Evolutionary conservation across 176 grass and related monocot genomes (phyloP), one percentile per base, ranked within the genome.

Genomic region (Oryza brachyantha): DNA sequence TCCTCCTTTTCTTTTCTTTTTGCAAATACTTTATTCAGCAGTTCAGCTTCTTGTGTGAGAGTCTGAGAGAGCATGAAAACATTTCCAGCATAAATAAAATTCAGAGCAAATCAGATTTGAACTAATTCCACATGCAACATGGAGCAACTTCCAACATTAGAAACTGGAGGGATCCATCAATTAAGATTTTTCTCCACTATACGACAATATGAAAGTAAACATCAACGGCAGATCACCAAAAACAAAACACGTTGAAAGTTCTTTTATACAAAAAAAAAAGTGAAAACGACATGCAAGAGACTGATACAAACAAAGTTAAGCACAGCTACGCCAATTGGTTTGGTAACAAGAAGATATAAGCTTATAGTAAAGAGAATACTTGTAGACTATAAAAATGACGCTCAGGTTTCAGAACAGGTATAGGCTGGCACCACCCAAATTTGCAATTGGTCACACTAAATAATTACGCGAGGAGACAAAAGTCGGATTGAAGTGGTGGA

Each of bases 301-400:
- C 11, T 8, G 5, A 76, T 29, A 36, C 8, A 12, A 54, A 34
- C 19, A 80, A 69, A 24, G n/a, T 22, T 37, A 54, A 41, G 7
- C 34, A 55, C n/a, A 58, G 28, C 27, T 66, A 58, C 45, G 57
- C 55, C 76, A 90, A 66, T 54, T 73, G 68, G 55, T 86, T 59
- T 4, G 1, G 54, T 46, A 59, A 63, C 13, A 74, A 9, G 45
- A 41, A 45, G n/a, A 76, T 64, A 76, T 71, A 82, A 17, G 8
- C 6, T 27, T 39, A 16, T 29, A 27, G 3, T 26, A 39, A 78
- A 11, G 19, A 77, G 40, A 27, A 78, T 39, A 82, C 29, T 32
- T 74, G 69, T 43, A 83, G 79, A 59, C 29, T 82, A 83, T 69
- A 25, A 5, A 78, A 10, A 12, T 41, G 79, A 79, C 11, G 17